These are phyloP conservation scores for Trichosporon ovoides DNA, from an alignment of 1,284 basidiomycete genomes.

Conservation along the genomic window DNA sequence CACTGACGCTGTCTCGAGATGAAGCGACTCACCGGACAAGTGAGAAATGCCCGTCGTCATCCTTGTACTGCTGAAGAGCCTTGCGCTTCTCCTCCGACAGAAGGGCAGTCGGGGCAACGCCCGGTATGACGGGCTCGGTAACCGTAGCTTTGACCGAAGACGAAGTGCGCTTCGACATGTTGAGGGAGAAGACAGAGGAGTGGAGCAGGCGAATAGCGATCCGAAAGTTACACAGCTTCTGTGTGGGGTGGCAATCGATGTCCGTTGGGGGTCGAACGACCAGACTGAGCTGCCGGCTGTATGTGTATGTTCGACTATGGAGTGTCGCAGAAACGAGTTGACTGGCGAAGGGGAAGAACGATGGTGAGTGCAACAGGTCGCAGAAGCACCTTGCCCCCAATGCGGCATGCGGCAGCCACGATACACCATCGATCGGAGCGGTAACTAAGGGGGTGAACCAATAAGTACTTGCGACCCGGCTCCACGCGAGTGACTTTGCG, in stretches of 20 bases:
- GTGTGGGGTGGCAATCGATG: not conserved
- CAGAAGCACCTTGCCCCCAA: not conserved
- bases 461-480: not conserved
- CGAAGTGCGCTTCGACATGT: not conserved
- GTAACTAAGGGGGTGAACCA: not conserved
- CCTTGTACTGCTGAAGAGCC: slow-evolving; percentile 73
- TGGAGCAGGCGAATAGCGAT: not conserved
- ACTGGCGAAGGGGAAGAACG: not conserved
- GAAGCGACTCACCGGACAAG: slow-evolving; percentile 70
- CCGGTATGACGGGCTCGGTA: not conserved
- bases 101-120: not conserved
- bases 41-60: slow-evolving; percentile 88
- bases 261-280: not conserved
- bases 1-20: not conserved
- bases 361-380: not conserved
- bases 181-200: not conserved
- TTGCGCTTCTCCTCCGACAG: slow-evolving; percentile 51
- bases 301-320: not conserved
- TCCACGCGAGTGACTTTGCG: slow-evolving; percentile 20
- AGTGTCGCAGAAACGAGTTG: not conserved
- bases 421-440: not conserved
- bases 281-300: not conserved
- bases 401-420: not conserved
- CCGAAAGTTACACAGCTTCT: not conserved
- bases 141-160: slow-evolving; percentile 1